Conservation (phyloP, 148 eudicot genomes). For the Limonium bicolor region DNA sequence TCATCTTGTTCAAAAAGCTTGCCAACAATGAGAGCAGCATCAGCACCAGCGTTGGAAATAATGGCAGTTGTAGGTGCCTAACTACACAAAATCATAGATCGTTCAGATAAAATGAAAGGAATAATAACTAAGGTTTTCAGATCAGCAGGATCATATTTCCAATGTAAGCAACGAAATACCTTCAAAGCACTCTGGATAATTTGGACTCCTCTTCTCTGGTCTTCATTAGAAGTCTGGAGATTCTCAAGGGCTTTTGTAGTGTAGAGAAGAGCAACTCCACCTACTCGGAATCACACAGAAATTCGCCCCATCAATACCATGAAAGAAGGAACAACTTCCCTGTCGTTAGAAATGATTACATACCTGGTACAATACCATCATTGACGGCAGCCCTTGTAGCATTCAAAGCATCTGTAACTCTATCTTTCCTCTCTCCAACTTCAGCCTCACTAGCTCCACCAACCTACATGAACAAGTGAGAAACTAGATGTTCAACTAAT, state of each 20-base stretch:
- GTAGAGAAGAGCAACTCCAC: constrained; percentile 92
- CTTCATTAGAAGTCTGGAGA: constrained; percentile 52
- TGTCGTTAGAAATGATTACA: constrained; percentile 1
- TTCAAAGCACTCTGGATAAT: constrained; percentile 79
- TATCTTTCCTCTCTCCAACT: constrained; percentile 90
- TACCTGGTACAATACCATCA: constrained; percentile 90
- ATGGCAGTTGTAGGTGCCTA: constrained; percentile 78
- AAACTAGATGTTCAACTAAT: not conserved
- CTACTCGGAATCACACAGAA: constrained; percentile 27
- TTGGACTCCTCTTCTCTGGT: constrained; percentile 77
- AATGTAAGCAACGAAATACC: constrained; percentile 26
- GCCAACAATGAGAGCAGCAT: constrained; percentile 67
- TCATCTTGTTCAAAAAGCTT: constrained; percentile 85
- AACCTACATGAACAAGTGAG: constrained; percentile 34
- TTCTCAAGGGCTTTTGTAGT: constrained; percentile 56
- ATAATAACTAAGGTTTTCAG: not conserved
- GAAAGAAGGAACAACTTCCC: not conserved
- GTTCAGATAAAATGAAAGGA: not conserved
- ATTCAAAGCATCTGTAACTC: constrained; percentile 88
- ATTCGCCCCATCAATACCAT: not conserved
- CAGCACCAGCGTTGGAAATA: constrained; percentile 82
- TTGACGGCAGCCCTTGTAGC: constrained; percentile 96
- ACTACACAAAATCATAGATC: constrained; percentile 1
- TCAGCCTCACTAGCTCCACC: constrained; percentile 89
- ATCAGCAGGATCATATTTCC: not conserved